Conservation (phyloP, 805 yeast species). For the Kodamaea jinghongensis region DNA sequence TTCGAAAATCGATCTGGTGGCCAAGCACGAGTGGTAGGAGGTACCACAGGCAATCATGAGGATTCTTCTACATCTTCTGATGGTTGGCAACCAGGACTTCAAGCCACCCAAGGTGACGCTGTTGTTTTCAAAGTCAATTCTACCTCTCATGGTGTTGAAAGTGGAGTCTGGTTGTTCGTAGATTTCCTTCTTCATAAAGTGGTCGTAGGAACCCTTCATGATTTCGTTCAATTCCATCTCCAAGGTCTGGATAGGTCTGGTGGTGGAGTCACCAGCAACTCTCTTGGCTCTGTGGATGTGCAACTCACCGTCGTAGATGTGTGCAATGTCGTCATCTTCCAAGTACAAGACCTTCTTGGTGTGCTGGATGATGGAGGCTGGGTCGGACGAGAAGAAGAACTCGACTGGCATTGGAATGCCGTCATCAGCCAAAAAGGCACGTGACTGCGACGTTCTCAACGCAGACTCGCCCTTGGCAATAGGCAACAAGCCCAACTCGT, state of each 20-base stretch:
- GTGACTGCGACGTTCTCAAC: constrained; percentile 86
- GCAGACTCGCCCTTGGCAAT: constrained; percentile 52
- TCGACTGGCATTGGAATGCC: constrained; percentile 92
- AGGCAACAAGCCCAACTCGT: constrained; percentile 44
- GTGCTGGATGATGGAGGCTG: constrained; percentile 93
- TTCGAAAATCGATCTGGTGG: constrained; percentile 94
- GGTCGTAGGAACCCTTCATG: constrained; percentile 95
- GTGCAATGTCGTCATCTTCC: constrained; percentile 99
- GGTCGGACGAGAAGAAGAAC: constrained; percentile 94
- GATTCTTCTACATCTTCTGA: constrained; percentile 91
- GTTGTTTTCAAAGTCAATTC: constrained; percentile 84
- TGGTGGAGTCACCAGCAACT: constrained; percentile 78
- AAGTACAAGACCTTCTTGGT: constrained; percentile 94
- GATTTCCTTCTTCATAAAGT: constrained; percentile 98
- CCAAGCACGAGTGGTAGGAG: constrained; percentile 96
- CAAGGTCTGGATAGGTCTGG: constrained; percentile 92
- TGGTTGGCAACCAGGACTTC: constrained; percentile 76
- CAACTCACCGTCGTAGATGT: constrained; percentile 94
- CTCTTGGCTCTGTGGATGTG: constrained; percentile 96
- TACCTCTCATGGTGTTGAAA: constrained; percentile 98
- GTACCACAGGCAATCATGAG: constrained; percentile 99
- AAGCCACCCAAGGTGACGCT: constrained; percentile 87
- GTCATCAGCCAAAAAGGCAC: constrained; percentile 95
- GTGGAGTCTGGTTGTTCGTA: constrained; percentile 98
- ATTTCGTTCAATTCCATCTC: constrained; percentile 97